Percentiles rank a stretch among this genome's conserved stretches.
Conservation (phyloP, 192 early-diverging fungal genomes). For the Podochytrium sp. region DNA sequence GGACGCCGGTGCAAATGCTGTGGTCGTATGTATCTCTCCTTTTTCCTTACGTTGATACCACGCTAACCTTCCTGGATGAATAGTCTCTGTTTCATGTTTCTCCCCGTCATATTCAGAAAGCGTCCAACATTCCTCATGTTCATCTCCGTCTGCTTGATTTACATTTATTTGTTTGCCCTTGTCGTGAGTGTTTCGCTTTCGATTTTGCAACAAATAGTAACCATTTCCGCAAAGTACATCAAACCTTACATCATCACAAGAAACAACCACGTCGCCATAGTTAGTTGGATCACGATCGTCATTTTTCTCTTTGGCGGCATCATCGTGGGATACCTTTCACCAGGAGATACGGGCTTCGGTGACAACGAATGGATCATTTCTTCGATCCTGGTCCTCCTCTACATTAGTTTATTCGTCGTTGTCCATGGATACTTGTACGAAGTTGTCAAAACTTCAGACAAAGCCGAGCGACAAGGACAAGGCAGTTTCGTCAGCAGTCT, state of each 20-base stretch:
- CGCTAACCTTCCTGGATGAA: neutral
- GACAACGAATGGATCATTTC: slow-evolving; percentile 16
- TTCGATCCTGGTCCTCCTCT: slow-evolving; percentile 6
- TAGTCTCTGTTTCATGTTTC: slow-evolving; percentile 23
- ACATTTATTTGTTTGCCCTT: slow-evolving; percentile 15
- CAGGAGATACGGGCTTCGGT: neutral
- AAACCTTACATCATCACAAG: neutral
- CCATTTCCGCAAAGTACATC: neutral
- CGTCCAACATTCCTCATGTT: slow-evolving; percentile 21
- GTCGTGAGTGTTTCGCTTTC: neutral
- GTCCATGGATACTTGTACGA: slow-evolving; percentile 16
- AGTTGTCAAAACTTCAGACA: slow-evolving; percentile 8
- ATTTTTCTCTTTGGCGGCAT: slow-evolving; percentile 25
- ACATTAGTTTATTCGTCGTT: neutral
- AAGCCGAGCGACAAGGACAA: neutral
- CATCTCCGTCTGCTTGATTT: slow-evolving; percentile 19
- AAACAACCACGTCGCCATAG: slow-evolving; percentile 20
- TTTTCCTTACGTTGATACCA: neutral
- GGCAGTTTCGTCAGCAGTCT: neutral
- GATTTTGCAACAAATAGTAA: neutral
- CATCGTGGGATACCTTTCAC: slow-evolving; percentile 12
- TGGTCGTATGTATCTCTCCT: slow-evolving; percentile 14
- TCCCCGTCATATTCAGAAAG: slow-evolving; percentile 14
- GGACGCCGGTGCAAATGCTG: slow-evolving; percentile 23
- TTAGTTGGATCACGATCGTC: slow-evolving; percentile 24